Evolutionary conservation across 768 basidiomycete genomes (phyloP), one percentile per base, ranked within the genome.

Genomic region (Boletus sensibilis): DNA sequence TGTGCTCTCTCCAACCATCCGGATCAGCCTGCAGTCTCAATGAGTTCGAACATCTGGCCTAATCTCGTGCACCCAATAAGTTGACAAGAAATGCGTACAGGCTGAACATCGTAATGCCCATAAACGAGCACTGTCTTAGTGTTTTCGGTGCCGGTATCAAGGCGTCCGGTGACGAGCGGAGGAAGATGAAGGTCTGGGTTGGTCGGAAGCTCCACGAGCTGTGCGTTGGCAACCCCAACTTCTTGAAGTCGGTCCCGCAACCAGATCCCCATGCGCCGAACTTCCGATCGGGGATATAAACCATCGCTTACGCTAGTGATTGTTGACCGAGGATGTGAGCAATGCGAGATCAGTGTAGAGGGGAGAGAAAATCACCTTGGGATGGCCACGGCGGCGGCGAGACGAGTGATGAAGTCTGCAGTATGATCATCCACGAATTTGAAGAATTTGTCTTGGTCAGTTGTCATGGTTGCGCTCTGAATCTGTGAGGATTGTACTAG

Each of bases 101-200:
- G 92, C 68, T 94, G 93, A 5, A 95, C 93, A 67, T 94, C 92
- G 66, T 90, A 94, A 71, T 95, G 93, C 4, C 90, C 92, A 68
- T 95, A 96, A 21, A 95, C 74, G 38, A 94, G 80, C 37, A 96
- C 83, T 0, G 92, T 96, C 81, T 44, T 25, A 10, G 16, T 8
- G 12, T 9, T 29, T 29, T 5, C 6, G 27, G 38, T n/a, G 38
- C 29, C 18, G 13, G 27, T 20, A 20, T 7, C 27, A 12, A 45
- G 9, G 20, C 31, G 38, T 25, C 53, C 53, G 5, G 25, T 31
- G 38, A 53, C 45, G 38, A 53, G 53, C 35, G 53, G 39, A 12
- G 53, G 53, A 39, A 53, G 44, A 27, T 18, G 27, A 29, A 31
- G 44, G 2, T 18, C 9, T 29, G 43, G 43, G 12, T 45, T 27